Evolutionary conservation across 2,329 filamentous ascomycete genomes (phyloP).

Genomic region (Epichloe glyceriae): DNA sequence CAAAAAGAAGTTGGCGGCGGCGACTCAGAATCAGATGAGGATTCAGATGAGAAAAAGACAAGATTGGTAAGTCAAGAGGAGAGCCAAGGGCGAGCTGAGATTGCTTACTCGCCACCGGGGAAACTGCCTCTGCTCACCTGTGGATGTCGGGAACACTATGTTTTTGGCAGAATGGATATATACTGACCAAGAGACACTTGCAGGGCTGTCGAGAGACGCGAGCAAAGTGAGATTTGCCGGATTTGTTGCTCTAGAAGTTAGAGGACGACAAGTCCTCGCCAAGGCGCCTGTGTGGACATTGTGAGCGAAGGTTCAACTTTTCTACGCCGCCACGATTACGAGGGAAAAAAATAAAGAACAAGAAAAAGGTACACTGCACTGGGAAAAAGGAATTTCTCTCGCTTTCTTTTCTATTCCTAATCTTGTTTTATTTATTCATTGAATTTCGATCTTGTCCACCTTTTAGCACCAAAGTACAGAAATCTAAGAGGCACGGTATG

Average conservation of each 20-base stretch:
- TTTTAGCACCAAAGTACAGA: not conserved
- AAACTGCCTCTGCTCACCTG: not conserved
- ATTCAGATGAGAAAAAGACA: conserved; percentile 24
- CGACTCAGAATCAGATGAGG: conserved; percentile 16
- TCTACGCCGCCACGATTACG: not conserved
- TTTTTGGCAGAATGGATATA: conserved; percentile 9
- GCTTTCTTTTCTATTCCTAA: not conserved
- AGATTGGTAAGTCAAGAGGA: conserved; percentile 26
- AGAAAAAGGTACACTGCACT: not conserved
- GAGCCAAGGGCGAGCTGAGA: conserved; percentile 36
- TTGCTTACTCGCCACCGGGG: conserved; percentile 17
- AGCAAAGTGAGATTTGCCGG: conserved; percentile 60
- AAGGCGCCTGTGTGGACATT: conserved; percentile 65
- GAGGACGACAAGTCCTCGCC: conserved; percentile 59
- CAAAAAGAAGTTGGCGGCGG: conserved; percentile 27
- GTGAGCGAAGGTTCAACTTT: conserved; percentile 7
- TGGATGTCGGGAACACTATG: not conserved
- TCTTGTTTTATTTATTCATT: not conserved
- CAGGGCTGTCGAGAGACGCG: conserved; percentile 31
- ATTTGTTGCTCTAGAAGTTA: conserved; percentile 62
- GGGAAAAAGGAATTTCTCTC: not conserved
- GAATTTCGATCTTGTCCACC: not conserved
- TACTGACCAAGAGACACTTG: conserved; percentile 26
- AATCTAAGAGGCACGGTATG: not conserved
- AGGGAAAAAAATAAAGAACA: not conserved